Base-by-base conservation (phyloP, 257 asterid species). In the Anisodus tanguticus region DNA sequence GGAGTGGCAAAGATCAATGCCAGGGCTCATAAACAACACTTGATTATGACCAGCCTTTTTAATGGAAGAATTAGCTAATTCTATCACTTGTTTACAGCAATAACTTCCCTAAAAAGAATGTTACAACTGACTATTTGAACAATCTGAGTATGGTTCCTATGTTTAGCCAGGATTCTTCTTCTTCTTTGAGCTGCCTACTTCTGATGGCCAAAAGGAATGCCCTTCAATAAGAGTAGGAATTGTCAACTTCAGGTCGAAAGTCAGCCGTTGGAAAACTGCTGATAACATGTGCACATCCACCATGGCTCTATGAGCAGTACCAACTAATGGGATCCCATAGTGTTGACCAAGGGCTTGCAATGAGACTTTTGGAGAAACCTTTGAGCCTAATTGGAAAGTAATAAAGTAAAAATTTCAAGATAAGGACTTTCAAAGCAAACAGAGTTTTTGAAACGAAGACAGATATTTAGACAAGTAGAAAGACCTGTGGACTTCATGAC, bases 251-350 rank as follows among this genome's bases (percentile, higher is more conserved):
- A 92, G 84, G 45, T 92, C 95, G 77, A 79, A 88, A 7, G 98
- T 92, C 82, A 97, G 77, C 82, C 90, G 89, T 76, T 93, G 98
- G 8, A 95, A 93, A 87, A 97, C 85, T 83, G 91, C 67, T 4
- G 99, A 89, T 74, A 97, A 84, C 12, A 89, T 47, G 86, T 90
- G 92, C 70, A 93, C 99, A 63, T 95, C 99, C 7, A 93, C 89
- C 53, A 93, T 86, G 10, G 99, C 99, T 87, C 99, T 90, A 82
- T 96, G 98, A 5, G 98, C 95, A 53, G 90, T 78, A 58, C 98
- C 98, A 8, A 85, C 79, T 69, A 90, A 79, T 5, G 92, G 93
- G 89, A 96, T 91, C 53, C 70, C 53, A 71, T 89, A 96, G 88
- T 88, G 81, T 69, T 93, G 89, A 1, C 97, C 85, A 3, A 95